These are phyloP conservation scores for Agaricus subrufescens DNA, from an alignment of 768 basidiomycete species.

Conservation along the genomic window DNA sequence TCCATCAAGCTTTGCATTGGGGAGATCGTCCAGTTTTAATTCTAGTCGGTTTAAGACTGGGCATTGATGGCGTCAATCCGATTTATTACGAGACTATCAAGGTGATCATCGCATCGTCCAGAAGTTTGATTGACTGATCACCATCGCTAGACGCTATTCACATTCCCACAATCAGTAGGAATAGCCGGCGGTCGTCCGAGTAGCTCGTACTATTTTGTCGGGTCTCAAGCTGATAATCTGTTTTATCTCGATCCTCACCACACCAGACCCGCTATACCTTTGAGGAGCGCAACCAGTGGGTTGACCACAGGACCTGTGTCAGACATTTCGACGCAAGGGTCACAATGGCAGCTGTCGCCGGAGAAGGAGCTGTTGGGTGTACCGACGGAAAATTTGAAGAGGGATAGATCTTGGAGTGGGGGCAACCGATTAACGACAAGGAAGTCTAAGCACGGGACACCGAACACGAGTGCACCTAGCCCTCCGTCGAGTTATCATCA, in stretches of 20 bases:
- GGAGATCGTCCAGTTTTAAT: constrained; percentile 83
- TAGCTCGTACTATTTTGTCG: constrained; percentile 98
- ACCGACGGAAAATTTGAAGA: no score
- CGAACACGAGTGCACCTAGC: constrained; percentile 9
- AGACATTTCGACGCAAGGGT: background rate
- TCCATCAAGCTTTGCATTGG: constrained; percentile 40
- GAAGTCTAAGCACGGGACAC: background rate
- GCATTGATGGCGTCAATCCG: constrained; percentile 91
- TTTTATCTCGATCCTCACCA: constrained; percentile 83
- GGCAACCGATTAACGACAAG: background rate
- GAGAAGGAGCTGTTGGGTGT: no score
- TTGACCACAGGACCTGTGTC: background rate
- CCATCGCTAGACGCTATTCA: constrained; percentile 64
- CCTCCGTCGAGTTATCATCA: constrained; percentile 8
- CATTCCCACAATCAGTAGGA: constrained; percentile 92
- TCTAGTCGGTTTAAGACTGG: constrained; percentile 81
- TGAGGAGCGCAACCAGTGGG: constrained; percentile 36
- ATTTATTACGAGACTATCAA: constrained; percentile 83
- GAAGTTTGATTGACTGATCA: background rate
- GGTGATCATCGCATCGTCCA: constrained; percentile 20
- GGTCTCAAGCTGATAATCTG: constrained; percentile 82
- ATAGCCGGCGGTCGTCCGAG: constrained; percentile 96
- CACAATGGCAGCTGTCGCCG: no score
- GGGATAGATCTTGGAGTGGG: background rate
- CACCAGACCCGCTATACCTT: constrained; percentile 69